These are phyloP conservation scores for Orobanche coerulescens DNA, from an alignment of 257 asterid genomes.

Conservation along the genomic window DNA sequence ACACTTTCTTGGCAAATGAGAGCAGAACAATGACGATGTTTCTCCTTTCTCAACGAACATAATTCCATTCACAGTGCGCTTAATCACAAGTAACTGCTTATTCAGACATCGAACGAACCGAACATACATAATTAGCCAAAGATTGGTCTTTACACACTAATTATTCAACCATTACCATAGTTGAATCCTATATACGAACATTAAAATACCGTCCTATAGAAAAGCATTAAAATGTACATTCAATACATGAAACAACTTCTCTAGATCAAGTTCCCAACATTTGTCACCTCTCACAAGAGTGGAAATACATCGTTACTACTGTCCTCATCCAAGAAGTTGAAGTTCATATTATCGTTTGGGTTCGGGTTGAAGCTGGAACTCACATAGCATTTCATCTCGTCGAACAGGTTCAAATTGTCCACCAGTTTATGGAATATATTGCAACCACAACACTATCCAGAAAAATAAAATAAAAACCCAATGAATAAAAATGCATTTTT, in stretches of 20 bases:
- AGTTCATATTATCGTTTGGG: slow-evolving; percentile 32
- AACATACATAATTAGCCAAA: background rate
- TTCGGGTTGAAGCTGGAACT: slow-evolving; percentile 71
- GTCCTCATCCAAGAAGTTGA: slow-evolving; percentile 53
- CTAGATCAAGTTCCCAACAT: background rate
- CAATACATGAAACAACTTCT: slow-evolving; percentile 1
- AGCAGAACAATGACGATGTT: background rate
- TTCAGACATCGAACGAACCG: background rate
- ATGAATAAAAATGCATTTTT: background rate
- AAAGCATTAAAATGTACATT: slow-evolving; percentile 36
- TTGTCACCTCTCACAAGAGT: slow-evolving; percentile 36
- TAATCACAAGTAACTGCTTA: background rate
- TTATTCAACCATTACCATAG: slow-evolving; percentile 18
- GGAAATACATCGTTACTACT: slow-evolving; percentile 41
- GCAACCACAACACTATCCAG: slow-evolving; percentile 88
- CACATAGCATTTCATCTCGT: slow-evolving; percentile 92
- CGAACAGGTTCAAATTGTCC: slow-evolving; percentile 83
- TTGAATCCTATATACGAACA: slow-evolving; percentile 16
- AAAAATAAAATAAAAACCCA: background rate
- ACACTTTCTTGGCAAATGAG: background rate
- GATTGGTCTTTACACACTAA: slow-evolving; percentile 5
- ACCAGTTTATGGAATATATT: slow-evolving; percentile 89
- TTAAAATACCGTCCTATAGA: slow-evolving; percentile 7
- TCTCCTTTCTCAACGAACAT: background rate
- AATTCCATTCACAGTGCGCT: too few relatives aligned